Conservation (phyloP, 2,329 filamentous ascomycete species). For the Seiridium cupressi region DNA sequence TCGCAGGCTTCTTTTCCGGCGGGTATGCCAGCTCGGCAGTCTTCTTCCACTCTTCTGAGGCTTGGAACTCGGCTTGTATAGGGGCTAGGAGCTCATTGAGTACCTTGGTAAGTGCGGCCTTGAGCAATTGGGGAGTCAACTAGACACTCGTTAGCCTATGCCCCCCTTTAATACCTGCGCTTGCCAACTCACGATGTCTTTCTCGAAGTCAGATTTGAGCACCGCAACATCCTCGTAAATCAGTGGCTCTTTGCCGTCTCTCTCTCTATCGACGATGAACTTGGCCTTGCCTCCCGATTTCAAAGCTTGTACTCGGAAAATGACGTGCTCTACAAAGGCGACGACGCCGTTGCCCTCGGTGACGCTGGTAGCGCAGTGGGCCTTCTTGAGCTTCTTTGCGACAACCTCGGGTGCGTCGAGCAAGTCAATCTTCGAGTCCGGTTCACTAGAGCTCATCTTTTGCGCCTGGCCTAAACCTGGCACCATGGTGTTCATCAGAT, state of each 20-base stretch:
- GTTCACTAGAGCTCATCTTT: constrained; percentile 81
- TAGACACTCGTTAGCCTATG: constrained; percentile 26
- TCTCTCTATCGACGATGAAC: constrained; percentile 66
- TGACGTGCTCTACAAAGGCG: constrained; percentile 81
- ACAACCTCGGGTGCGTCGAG: constrained; percentile 75
- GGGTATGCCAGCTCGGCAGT: constrained; percentile 81
- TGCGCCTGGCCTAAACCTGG: constrained; percentile 75
- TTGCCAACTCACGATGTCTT: constrained; percentile 65
- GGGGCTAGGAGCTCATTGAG: constrained; percentile 74
- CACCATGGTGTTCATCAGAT: constrained; percentile 84
- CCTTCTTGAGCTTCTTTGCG: constrained; percentile 82
- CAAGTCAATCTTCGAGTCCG: constrained; percentile 89
- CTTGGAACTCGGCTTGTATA: constrained; percentile 72
- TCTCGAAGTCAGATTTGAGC: constrained; percentile 76
- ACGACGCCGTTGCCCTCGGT: constrained; percentile 85
- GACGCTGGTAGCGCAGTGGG: constrained; percentile 71
- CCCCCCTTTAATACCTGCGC: background rate
- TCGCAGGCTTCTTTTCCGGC: constrained; percentile 66
- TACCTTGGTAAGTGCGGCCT: constrained; percentile 75
- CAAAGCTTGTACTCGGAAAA: constrained; percentile 74
- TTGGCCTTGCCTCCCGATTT: constrained; percentile 48
- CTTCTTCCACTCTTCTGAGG: constrained; percentile 76
- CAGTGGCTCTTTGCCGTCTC: constrained; percentile 68
- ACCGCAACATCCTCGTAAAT: constrained; percentile 75
- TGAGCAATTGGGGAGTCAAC: constrained; percentile 83